Conservation (phyloP, 2,329 filamentous ascomycete species). For the Aspergillus neoniger region DNA sequence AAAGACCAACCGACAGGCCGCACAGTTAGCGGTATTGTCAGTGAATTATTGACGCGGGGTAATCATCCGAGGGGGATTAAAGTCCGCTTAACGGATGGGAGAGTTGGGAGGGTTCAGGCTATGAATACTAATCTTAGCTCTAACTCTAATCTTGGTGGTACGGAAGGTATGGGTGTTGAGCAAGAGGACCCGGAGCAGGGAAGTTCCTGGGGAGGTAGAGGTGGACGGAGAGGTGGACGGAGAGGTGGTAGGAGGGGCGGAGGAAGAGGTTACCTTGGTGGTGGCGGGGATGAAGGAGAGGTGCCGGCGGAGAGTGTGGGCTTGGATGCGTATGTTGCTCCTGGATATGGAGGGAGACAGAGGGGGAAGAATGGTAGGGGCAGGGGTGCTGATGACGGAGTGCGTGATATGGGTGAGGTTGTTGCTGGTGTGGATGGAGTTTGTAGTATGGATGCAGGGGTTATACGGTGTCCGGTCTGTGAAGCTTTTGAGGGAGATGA, state of each 20-base stretch:
- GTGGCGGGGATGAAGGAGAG: background rate
- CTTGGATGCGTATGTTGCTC: constrained; percentile 18
- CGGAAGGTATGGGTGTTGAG: too few relatives aligned
- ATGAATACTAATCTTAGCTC: background rate
- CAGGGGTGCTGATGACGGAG: background rate
- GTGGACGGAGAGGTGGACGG: constrained; percentile 1
- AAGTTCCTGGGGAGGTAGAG: background rate
- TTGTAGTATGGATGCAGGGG: background rate
- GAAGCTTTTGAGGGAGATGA: constrained; percentile 25
- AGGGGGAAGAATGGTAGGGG: background rate
- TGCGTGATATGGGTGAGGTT: background rate
- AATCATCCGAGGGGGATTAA: constrained; percentile 80
- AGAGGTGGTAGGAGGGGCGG: background rate
- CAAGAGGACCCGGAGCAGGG: too few relatives aligned
- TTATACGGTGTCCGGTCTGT: constrained; percentile 24
- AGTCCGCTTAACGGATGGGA: constrained; percentile 69
- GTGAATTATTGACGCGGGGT: constrained; percentile 69
- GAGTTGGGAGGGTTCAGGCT: constrained; percentile 71
- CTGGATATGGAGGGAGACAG: constrained; percentile 5
- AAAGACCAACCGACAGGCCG: constrained; percentile 73
- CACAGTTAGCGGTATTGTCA: constrained; percentile 67
- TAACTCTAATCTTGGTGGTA: background rate
- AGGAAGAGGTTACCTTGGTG: background rate
- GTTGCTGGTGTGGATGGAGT: background rate
- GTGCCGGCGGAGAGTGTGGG: constrained; percentile 12